A percentile compares a stretch with the other conserved stretches of the same genome.
These are phyloP conservation scores for Pulchroboletus neoregius DNA, from an alignment of 1,284 basidiomycete species.

Conservation along the genomic window DNA sequence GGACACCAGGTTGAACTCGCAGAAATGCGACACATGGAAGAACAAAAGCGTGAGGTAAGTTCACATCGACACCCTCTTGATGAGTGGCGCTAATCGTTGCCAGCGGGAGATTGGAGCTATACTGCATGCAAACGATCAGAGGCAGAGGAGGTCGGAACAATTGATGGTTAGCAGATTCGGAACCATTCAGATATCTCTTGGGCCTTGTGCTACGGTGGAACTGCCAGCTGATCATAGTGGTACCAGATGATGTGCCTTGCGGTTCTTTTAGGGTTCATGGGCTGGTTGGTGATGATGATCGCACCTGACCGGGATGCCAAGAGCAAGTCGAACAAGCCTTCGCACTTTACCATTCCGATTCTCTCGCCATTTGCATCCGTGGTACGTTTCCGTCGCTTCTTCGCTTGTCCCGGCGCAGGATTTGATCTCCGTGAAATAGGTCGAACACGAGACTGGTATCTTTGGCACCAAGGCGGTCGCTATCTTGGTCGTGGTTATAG, in stretches of 20 bases:
- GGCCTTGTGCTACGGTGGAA: conserved; percentile 1
- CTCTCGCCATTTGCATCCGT: conserved; percentile 67
- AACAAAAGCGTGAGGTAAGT: conserved; percentile 46
- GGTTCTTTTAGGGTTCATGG: conserved; percentile 40
- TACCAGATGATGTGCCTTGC: conserved; percentile 42
- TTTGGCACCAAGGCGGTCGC: conserved; percentile 45
- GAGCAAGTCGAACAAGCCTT: conserved; percentile 29
- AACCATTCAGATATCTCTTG: too few species aligned
- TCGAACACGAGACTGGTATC: conserved; percentile 59
- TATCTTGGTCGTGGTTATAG: conserved; percentile 36
- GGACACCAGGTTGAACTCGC: conserved; percentile 47
- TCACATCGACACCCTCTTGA: neutral
- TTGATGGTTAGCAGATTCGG: conserved; percentile 46
- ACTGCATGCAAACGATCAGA: conserved; percentile 40
- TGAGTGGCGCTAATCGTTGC: neutral
- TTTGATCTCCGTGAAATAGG: conserved; percentile 35
- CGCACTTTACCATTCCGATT: conserved; percentile 66
- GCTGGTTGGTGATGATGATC: conserved; percentile 39
- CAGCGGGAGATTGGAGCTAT: conserved; percentile 44
- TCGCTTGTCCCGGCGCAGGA: neutral
- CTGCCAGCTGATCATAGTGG: conserved; percentile 16
- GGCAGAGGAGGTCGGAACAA: conserved; percentile 46
- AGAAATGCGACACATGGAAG: conserved; percentile 38
- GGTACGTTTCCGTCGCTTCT: conserved; percentile 35
- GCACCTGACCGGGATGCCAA: conserved; percentile 25